phyloP scores from a whole-genome alignment of 2,329 filamentous ascomycete genomes.

The Penicillium crustosum region DNA sequence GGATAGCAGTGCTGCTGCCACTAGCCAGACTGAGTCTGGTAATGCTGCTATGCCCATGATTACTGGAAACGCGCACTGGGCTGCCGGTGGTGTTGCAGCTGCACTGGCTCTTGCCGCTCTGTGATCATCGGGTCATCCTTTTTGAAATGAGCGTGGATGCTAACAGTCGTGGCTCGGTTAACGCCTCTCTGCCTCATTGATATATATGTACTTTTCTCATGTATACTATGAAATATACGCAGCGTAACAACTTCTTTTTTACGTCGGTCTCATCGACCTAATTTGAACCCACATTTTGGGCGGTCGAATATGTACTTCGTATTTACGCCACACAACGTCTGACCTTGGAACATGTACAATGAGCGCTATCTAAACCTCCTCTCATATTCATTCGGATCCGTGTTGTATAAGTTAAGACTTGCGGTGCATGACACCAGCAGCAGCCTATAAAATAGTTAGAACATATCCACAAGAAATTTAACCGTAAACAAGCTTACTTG shows the following conservation, averaged over 20 bases:
- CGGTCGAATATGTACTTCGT: not conserved
- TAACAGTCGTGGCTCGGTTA: too few relatives aligned
- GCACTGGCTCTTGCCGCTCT: conserved; percentile 4
- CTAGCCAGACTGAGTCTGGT: conserved; percentile 6
- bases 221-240: not conserved
- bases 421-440: conserved; percentile 28
- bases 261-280: not conserved
- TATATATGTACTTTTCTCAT: not conserved
- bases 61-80: conserved; percentile 16
- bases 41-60: conserved; percentile 21
- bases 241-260: not conserved
- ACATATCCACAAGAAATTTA: not conserved
- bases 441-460: conserved; percentile 17
- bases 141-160: not conserved
- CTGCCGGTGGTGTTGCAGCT: conserved; percentile 18
- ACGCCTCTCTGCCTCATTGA: not conserved
- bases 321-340: not conserved
- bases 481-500: conserved; percentile 59
- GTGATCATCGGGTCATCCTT: not conserved
- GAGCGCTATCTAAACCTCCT: not conserved
- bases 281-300: not conserved
- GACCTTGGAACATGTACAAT: not conserved
- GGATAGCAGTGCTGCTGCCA: conserved; percentile 5
- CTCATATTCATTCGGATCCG: not conserved
- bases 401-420: conserved; percentile 14